Percentiles rank a stretch among this genome's conserved stretches.
Evolutionary conservation across 805 yeast genomes (phyloP).

Genomic region (Ogataea naganishii): DNA sequence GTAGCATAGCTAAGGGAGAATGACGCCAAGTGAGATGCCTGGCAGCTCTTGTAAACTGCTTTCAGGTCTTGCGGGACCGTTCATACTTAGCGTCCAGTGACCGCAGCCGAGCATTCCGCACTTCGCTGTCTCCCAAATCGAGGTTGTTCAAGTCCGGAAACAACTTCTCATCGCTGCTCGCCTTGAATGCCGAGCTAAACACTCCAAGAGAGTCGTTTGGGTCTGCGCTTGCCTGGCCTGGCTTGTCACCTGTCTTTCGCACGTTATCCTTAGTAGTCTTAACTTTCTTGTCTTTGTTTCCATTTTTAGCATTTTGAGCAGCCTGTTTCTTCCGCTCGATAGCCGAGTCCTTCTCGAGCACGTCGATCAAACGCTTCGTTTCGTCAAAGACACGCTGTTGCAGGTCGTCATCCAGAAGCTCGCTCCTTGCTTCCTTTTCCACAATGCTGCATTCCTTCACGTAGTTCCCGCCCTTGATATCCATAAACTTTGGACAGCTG

Average conservation of each 20-base stretch:
- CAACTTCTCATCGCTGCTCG: neutral
- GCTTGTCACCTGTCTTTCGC: too few species aligned
- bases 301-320: slow-evolving; percentile 10
- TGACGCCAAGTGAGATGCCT: neutral
- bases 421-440: slow-evolving; percentile 45
- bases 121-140: neutral
- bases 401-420: slow-evolving; percentile 49
- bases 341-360: slow-evolving; percentile 66
- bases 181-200: too few species aligned
- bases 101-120: neutral
- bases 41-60: neutral
- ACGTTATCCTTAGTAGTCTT: too few species aligned
- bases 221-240: too few species aligned
- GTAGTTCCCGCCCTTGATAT: slow-evolving; percentile 56
- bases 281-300: too few species aligned
- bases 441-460: slow-evolving; percentile 64
- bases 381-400: slow-evolving; percentile 52
- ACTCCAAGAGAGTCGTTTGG: too few species aligned
- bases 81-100: slow-evolving; percentile 1
- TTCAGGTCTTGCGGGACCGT: neutral
- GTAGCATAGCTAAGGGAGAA: too few species aligned
- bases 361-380: slow-evolving; percentile 49
- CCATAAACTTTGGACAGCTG: slow-evolving; percentile 61
- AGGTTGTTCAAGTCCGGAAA: neutral
- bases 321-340: slow-evolving; percentile 41